Percentiles rank a stretch among this genome's conserved stretches.
Conservation (phyloP, 1,284 basidiomycete species). For the Microbotryomycetes sp. region DNA sequence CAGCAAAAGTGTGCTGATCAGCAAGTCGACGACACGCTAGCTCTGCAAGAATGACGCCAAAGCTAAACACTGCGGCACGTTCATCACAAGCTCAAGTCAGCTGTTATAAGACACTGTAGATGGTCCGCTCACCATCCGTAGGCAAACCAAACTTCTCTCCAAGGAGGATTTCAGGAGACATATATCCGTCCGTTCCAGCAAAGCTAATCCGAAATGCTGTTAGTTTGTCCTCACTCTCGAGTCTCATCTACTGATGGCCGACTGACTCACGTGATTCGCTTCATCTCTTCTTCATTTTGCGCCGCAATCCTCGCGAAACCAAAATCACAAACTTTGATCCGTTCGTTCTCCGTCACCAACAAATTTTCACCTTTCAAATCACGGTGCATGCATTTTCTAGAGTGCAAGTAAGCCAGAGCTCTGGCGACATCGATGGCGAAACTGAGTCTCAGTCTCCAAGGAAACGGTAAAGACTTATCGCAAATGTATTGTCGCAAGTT, state of each 20-base stretch:
- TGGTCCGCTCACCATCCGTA: constrained; percentile 69
- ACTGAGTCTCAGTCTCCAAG: constrained; percentile 82
- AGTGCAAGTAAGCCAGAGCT: constrained; percentile 93
- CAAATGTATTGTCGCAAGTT: constrained; percentile 83
- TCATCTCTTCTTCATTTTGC: constrained; percentile 80
- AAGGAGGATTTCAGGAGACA: constrained; percentile 79
- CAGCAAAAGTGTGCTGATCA: constrained; percentile 66
- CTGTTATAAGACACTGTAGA: constrained; percentile 50
- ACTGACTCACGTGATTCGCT: constrained; percentile 66
- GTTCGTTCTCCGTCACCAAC: constrained; percentile 84
- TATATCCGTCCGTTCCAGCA: constrained; percentile 35
- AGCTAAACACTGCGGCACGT: constrained; percentile 11
- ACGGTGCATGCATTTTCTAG: constrained; percentile 63
- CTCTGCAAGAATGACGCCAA: constrained; percentile 88
- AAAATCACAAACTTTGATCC: constrained; percentile 95
- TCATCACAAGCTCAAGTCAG: not conserved
- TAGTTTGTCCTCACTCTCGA: no score
- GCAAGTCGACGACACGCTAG: constrained; percentile 78
- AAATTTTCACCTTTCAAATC: constrained; percentile 97
- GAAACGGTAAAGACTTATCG: constrained; percentile 63
- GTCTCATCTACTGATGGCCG: not conserved
- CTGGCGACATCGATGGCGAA: constrained; percentile 91
- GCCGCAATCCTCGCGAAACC: constrained; percentile 74
- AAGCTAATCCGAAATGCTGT: not conserved
- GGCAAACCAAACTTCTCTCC: constrained; percentile 86